Evolutionary conservation across 2,329 filamentous ascomycete species (phyloP), one percentile per base, ranked within the genome.

Genomic region (Lachnellula arida): DNA sequence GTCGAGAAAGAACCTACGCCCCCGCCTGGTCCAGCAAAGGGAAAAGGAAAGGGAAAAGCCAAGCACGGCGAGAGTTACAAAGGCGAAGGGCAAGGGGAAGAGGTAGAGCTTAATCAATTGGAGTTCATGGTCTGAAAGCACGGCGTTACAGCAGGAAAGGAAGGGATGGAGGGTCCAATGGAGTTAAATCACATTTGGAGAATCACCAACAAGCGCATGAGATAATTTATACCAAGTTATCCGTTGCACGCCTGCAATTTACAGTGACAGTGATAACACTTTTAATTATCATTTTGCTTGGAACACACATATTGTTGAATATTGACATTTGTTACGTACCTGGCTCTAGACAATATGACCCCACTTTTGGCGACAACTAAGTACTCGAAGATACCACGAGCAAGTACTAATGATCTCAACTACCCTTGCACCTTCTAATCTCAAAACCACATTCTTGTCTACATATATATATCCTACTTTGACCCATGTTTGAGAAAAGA

Each of bases 81-180:
- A 74, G 64, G 74, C 59, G 59, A 78, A 72, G 65, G 72, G 70
- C 17, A 68, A 32, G 74, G 56, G 74, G 70, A 19, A 78, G 75
- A 62, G 73, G 69, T 46, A 78, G 74, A 66, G 75, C 61, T 60
- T 79, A 73, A 65, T 72, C 66, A 19, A 51, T 52, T 14, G 53
- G n/a, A n/a, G n/a, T 40, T 48, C 7, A 64, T 58, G 51, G 42
- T 19, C 5, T 40, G 14, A 17, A 40, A 40, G n/a, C 17, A 9
- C 37, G 37, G 37, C 37, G 37, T 40, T 40, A 40, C 17, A 7
- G 15, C 57, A 40, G 57, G 56, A 9, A 60, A 58, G 40, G 56
- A 9, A 60, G 54, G 48, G 56, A 55, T 8, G 64, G 59, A 46
- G 37, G 25, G 28, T 11, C 9, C 28, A 32, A 32, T 32, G 37